A percentile compares a stretch with the other conserved stretches of the same genome.
Conservation (phyloP, 1,284 basidiomycete genomes). For the Microbotryomycetes sp. region DNA sequence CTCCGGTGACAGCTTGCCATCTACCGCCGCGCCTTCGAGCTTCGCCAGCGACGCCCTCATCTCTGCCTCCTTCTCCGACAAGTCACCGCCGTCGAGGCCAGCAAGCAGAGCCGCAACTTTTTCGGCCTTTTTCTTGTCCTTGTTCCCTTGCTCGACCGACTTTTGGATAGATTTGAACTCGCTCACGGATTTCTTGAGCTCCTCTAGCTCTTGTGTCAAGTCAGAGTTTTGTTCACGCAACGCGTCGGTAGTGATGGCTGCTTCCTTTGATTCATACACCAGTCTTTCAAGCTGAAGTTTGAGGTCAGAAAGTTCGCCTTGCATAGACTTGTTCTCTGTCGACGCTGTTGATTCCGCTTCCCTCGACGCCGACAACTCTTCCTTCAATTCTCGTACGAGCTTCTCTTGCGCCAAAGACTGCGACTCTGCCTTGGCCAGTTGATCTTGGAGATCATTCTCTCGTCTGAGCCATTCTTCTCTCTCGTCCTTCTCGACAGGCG, state of each 20-base stretch:
- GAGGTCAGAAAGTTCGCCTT: constrained; percentile 76
- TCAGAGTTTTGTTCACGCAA: constrained; percentile 93
- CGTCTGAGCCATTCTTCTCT: constrained; percentile 91
- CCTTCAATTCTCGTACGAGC: constrained; percentile 50
- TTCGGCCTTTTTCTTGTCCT: constrained; percentile 98
- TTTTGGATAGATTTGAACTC: constrained; percentile 73
- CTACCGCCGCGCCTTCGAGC: constrained; percentile 58
- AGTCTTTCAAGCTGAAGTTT: constrained; percentile 85
- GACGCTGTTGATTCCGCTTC: constrained; percentile 76
- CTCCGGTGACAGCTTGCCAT: constrained; percentile 54
- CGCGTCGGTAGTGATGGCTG: constrained; percentile 88
- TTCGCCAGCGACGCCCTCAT: constrained; percentile 75
- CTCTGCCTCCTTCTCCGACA: constrained; percentile 90
- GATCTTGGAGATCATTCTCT: constrained; percentile 94
- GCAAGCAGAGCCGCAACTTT: constrained; percentile 99
- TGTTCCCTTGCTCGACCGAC: constrained; percentile 82
- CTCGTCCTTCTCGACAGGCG: constrained; percentile 93
- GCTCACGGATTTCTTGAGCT: constrained; percentile 66
- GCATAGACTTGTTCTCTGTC: constrained; percentile 84
- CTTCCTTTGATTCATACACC: constrained; percentile 93
- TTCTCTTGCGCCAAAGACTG: constrained; percentile 67
- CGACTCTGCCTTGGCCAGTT: constrained; percentile 83
- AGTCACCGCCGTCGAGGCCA: constrained; percentile 85
- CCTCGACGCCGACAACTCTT: constrained; percentile 73
- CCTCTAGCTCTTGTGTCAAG: constrained; percentile 79